Evolutionary conservation across 352 stramenopile genomes (phyloP).

Genomic region (Globisporangium parvum): DNA sequence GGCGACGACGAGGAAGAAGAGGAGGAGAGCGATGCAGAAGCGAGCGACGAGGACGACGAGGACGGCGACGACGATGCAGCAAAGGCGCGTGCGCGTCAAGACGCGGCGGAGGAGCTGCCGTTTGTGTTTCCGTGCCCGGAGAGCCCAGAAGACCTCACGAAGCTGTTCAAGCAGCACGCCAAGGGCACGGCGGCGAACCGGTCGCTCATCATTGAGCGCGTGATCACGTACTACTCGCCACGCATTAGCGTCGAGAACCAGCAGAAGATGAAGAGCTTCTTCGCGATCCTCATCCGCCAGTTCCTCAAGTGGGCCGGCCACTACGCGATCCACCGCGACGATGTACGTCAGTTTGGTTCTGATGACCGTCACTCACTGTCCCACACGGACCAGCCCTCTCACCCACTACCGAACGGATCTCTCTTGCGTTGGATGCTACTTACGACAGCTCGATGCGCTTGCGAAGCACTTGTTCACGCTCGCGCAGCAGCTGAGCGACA

Average conservation of each 20-base stretch:
- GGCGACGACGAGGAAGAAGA: slow-evolving; percentile 71
- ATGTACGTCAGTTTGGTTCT: slow-evolving; percentile 35
- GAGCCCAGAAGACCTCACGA: slow-evolving; percentile 85
- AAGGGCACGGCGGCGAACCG: slow-evolving; percentile 62
- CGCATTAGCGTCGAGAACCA: slow-evolving; percentile 92
- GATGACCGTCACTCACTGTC: too few species aligned
- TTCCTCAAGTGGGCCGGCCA: slow-evolving; percentile 89
- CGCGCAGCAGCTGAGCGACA: slow-evolving; percentile 88
- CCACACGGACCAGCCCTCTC: too few species aligned
- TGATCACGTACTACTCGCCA: slow-evolving; percentile 93
- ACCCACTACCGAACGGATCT: too few species aligned
- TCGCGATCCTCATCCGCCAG: slow-evolving; percentile 90
- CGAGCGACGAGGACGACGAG: slow-evolving; percentile 87
- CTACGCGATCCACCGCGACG: slow-evolving; percentile 60
- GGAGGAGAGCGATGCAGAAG: too few species aligned
- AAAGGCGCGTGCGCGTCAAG: slow-evolving; percentile 38
- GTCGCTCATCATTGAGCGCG: slow-evolving; percentile 88
- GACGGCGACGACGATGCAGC: slow-evolving; percentile 42
- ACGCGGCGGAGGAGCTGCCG: slow-evolving; percentile 79
- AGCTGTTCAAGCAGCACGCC: slow-evolving; percentile 88
- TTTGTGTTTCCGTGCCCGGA: slow-evolving; percentile 94
- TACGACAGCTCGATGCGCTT: slow-evolving; percentile 67
- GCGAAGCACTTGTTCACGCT: slow-evolving; percentile 84
- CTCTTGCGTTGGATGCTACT: too few species aligned
- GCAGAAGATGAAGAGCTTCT: slow-evolving; percentile 95